phyloP scores from a whole-genome alignment of 2,329 filamentous ascomycete species.

The Daldinia sp. region DNA sequence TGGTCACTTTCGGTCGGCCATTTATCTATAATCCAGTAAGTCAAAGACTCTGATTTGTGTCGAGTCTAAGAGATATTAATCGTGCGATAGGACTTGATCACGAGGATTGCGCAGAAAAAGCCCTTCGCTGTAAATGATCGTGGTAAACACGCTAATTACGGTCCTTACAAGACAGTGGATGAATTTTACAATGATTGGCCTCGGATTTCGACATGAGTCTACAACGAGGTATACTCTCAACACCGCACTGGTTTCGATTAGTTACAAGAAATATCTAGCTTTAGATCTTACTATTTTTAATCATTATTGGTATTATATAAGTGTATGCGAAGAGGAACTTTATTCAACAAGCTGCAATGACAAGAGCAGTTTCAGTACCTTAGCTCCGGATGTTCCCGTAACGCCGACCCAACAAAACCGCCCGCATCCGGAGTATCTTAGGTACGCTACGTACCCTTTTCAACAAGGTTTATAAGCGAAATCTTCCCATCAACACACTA shows the following conservation, averaged over 20 bases:
- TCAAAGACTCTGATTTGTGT: not conserved
- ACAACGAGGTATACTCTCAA: no score
- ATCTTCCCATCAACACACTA: not conserved
- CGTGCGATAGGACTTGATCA: not conserved
- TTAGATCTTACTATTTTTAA: no score
- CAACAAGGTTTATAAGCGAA: conserved; percentile 5
- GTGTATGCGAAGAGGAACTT: no score
- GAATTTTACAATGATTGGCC: not conserved
- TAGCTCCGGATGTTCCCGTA: conserved; percentile 5
- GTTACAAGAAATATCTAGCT: no score
- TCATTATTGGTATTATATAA: no score
- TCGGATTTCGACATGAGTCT: not conserved
- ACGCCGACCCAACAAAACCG: conserved; percentile 7
- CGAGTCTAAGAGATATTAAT: not conserved
- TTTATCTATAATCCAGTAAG: not conserved
- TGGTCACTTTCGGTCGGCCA: not conserved
- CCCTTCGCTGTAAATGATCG: not conserved
- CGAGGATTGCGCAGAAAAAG: not conserved
- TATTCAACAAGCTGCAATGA: not conserved
- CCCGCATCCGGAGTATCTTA: not conserved
- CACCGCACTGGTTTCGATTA: no score
- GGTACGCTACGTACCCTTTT: conserved; percentile 7
- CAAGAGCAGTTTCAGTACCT: not conserved
- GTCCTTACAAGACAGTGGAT: not conserved
- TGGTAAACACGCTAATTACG: not conserved